Conservation (phyloP, 805 yeast species). For the Barnettozyma botsteinii region DNA sequence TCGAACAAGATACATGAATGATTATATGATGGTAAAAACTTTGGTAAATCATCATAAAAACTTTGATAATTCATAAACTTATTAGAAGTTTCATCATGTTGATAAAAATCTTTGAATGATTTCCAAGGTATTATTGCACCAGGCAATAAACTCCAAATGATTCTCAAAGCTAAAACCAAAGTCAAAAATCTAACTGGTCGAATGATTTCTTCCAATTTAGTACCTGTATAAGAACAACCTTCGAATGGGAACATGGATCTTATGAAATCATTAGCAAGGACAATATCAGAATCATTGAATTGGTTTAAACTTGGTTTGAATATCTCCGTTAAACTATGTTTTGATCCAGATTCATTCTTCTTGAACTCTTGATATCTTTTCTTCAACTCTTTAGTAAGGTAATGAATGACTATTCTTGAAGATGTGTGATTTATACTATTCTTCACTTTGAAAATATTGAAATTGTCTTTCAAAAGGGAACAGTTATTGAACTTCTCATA, state of each 20-base stretch:
- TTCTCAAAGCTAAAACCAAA: conserved; percentile 26
- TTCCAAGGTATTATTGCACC: conserved; percentile 33
- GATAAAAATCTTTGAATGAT: conserved; percentile 25
- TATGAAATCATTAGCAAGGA: conserved; percentile 24
- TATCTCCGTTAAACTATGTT: conserved; percentile 25
- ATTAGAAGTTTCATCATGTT: conserved; percentile 18
- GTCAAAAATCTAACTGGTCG: conserved; percentile 22
- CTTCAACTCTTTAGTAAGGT: conserved; percentile 28
- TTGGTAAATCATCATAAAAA: conserved; percentile 31
- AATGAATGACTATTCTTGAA: conserved; percentile 30
- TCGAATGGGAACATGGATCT: conserved; percentile 30
- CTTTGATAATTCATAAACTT: conserved; percentile 25
- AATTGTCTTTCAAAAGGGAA: conserved; percentile 22
- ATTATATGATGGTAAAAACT: conserved; percentile 30
- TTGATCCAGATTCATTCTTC: conserved; percentile 10
- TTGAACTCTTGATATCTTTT: conserved; percentile 16
- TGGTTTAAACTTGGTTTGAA: conserved; percentile 32
- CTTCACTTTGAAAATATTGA: conserved; percentile 17
- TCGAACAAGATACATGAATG: conserved; percentile 33
- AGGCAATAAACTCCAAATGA: conserved; percentile 31
- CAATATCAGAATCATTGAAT: conserved; percentile 28
- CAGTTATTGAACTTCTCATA: conserved; percentile 26
- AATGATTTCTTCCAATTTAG: conserved; percentile 23
- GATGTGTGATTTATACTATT: conserved; percentile 28
- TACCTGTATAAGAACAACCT: conserved; percentile 33